Percentiles rank a stretch among this genome's conserved stretches.
Conservation (phyloP, 2,329 filamentous ascomycete species). For the Fusarium sp. region DNA sequence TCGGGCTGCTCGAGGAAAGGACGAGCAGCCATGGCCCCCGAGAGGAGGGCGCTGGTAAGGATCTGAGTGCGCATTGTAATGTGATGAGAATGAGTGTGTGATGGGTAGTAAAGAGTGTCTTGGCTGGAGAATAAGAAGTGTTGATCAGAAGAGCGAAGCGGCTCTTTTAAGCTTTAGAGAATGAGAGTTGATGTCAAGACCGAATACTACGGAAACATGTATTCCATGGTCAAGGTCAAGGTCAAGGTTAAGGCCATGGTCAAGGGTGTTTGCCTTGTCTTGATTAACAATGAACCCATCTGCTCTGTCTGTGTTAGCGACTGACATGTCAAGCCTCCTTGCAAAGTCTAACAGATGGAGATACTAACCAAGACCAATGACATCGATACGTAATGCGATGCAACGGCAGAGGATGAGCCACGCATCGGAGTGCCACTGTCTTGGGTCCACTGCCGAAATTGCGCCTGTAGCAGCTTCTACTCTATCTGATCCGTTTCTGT, state of each 20-base stretch:
- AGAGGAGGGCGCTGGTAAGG: conserved; percentile 43
- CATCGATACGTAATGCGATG: conserved; percentile 18
- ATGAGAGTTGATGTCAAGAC: not conserved
- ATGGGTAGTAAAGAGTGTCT: conserved; percentile 11
- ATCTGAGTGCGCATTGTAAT: conserved; percentile 40
- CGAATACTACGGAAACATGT: conserved; percentile 1
- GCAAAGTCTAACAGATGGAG: conserved; percentile 11
- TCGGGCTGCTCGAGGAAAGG: conserved; percentile 57
- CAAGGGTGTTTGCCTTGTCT: not conserved
- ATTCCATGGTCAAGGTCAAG: not conserved
- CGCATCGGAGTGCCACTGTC: conserved; percentile 9
- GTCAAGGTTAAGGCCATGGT: not conserved
- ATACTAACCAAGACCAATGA: not conserved
- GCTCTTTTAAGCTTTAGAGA: conserved; percentile 30
- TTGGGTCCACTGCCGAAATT: conserved; percentile 37
- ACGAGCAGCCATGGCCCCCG: conserved; percentile 52
- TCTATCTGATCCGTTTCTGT: conserved; percentile 36
- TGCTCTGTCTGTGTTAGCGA: not conserved
- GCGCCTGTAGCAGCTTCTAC: conserved; percentile 23
- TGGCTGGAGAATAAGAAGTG: not conserved
- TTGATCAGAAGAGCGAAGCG: conserved; percentile 8
- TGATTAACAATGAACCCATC: not conserved
- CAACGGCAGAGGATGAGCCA: conserved; percentile 4
- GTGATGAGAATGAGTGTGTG: not conserved
- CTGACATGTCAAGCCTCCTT: conserved; percentile 1